These are phyloP conservation scores for Kwoniella dendrophila DNA, from an alignment of 768 basidiomycete species.

Conservation along the genomic window DNA sequence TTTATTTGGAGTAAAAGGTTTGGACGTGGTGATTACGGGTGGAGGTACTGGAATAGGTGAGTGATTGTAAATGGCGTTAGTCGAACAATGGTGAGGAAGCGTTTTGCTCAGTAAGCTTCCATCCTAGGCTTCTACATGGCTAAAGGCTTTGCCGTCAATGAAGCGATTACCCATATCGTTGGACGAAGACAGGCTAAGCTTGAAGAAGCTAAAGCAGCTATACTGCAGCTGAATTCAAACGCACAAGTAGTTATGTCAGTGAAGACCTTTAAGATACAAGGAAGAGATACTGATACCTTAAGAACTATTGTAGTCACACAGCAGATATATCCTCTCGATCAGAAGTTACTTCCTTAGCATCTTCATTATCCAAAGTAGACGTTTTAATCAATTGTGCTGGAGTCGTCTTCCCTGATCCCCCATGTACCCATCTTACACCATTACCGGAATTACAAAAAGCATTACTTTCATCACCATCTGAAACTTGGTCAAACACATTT, in stretches of 20 bases:
- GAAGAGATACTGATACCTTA: not conserved
- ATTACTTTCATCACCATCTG: slow-evolving; percentile 20
- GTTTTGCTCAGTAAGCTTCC: not conserved
- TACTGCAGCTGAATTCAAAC: slow-evolving; percentile 24
- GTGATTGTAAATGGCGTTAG: too few species aligned
- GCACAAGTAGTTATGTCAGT: slow-evolving; percentile 19
- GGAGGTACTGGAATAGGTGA: slow-evolving; percentile 29
- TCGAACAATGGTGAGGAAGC: not conserved
- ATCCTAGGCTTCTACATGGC: slow-evolving; percentile 32
- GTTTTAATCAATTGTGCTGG: slow-evolving; percentile 45
- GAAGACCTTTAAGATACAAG: not conserved
- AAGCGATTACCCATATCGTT: slow-evolving; percentile 45
- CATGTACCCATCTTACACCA: slow-evolving; percentile 26
- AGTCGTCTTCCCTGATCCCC: slow-evolving; percentile 23
- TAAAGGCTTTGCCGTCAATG: slow-evolving; percentile 41
- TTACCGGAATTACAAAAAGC: slow-evolving; percentile 28
- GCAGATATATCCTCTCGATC: slow-evolving; percentile 41
- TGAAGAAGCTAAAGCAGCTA: slow-evolving; percentile 28
- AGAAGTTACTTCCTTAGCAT: slow-evolving; percentile 20
- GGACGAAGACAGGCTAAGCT: slow-evolving; percentile 42
- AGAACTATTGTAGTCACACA: slow-evolving; percentile 19
- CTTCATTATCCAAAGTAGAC: slow-evolving; percentile 18
- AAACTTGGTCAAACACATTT: slow-evolving; percentile 29
- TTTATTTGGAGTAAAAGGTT: slow-evolving; percentile 27
- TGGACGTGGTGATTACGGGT: slow-evolving; percentile 32